Percentiles rank a stretch among this genome's conserved stretches.
Evolutionary conservation across 176 grass and related monocot genomes (phyloP).

Genomic region (Oryza glaberrima): DNA sequence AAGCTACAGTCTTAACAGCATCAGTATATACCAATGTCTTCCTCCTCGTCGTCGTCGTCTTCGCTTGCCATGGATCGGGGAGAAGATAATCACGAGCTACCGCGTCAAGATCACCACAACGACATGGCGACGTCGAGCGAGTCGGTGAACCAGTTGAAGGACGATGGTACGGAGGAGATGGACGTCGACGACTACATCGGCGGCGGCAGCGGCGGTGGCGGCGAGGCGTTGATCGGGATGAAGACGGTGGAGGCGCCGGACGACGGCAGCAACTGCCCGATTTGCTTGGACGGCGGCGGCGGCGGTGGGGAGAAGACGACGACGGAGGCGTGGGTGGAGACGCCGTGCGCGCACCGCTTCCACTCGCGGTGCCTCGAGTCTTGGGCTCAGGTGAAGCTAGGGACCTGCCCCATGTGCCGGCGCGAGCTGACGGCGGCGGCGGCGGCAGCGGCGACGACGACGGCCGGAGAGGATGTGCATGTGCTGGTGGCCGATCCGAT

Average conservation of each 20-base stretch:
- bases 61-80: too few species aligned
- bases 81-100: too few species aligned
- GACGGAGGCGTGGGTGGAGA: constrained; percentile 31
- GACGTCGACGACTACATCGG: too few species aligned
- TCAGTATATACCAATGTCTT: not conserved
- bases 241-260: not conserved
- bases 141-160: not conserved
- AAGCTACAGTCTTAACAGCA: too few species aligned
- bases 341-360: constrained; percentile 68
- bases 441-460: too few species aligned
- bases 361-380: constrained; percentile 19
- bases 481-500: too few species aligned
- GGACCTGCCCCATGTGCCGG: not conserved
- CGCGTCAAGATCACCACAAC: too few species aligned
- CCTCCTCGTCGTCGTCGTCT: too few species aligned
- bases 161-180: not conserved
- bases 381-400: not conserved
- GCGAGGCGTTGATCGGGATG: not conserved
- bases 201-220: too few species aligned
- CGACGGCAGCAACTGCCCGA: not conserved
- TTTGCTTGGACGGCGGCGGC: not conserved
- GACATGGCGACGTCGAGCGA: not conserved
- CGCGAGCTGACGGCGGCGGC: not conserved
- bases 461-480: too few species aligned
- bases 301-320: not conserved